A percentile compares a stretch with the other conserved stretches of the same genome.
phyloP scores from a whole-genome alignment of 2,329 filamentous ascomycete genomes.

The Trichophyton benhamiae region DNA sequence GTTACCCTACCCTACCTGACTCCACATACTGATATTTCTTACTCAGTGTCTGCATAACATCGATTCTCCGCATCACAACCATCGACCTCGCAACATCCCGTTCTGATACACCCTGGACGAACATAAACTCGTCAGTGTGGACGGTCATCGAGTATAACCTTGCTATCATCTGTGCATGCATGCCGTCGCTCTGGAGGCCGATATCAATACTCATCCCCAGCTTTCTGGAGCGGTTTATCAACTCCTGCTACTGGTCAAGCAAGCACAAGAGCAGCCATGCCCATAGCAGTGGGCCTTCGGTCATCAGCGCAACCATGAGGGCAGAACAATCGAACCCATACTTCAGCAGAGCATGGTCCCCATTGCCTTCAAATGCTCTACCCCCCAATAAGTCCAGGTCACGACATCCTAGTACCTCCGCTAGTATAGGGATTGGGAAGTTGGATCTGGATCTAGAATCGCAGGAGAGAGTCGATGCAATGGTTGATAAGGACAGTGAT shows the following conservation, averaged over 20 bases:
- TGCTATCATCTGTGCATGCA: conserved; percentile 28
- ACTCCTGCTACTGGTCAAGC: neutral
- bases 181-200: conserved; percentile 23
- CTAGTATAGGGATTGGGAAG: neutral
- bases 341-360: neutral
- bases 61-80: conserved; percentile 14
- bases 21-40: neutral
- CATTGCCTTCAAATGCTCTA: neutral
- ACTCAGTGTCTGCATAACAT: conserved; percentile 13
- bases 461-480: neutral
- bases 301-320: neutral
- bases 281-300: neutral
- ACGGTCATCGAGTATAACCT: conserved; percentile 27
- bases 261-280: neutral
- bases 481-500: neutral
- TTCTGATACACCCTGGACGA: conserved; percentile 19
- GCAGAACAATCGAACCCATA: neutral
- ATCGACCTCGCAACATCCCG: conserved; percentile 14
- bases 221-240: neutral
- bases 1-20: conserved; percentile 8
- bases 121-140: conserved; percentile 26
- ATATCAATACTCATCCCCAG: conserved; percentile 14
- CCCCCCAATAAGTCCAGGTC: neutral
- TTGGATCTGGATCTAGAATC: neutral
- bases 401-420: neutral